Conservation (phyloP, 805 yeast species). For the Phaffomyces opuntiae region DNA sequence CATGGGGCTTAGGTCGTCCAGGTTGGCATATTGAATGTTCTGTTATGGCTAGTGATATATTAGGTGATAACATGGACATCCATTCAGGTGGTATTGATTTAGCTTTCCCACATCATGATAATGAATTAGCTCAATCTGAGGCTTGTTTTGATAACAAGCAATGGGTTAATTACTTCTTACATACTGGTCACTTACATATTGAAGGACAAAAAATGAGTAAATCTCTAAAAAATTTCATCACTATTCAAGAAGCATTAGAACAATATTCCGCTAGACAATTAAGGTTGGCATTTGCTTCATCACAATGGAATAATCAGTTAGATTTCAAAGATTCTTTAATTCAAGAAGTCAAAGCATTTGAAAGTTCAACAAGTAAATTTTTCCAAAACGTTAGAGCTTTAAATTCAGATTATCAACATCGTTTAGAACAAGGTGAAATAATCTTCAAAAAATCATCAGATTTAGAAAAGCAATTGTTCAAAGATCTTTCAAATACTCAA, state of each 20-base stretch:
- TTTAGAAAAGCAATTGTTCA: conserved; percentile 49
- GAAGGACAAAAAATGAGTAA: conserved; percentile 99
- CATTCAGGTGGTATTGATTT: conserved; percentile 97
- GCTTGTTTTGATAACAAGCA: conserved; percentile 84
- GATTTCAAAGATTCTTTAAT: conserved; percentile 84
- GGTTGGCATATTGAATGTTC: conserved; percentile 99
- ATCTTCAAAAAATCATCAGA: conserved; percentile 56
- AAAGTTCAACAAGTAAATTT: conserved; percentile 70
- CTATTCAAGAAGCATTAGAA: conserved; percentile 82
- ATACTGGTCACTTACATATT: conserved; percentile 95
- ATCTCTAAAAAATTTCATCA: conserved; percentile 88
- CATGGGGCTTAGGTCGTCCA: conserved; percentile 97
- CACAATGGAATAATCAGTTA: conserved; percentile 86
- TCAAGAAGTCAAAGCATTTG: conserved; percentile 69
- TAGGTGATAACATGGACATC: conserved; percentile 81
- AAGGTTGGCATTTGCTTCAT: conserved; percentile 83
- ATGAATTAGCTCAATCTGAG: conserved; percentile 95
- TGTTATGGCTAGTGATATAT: conserved; percentile 91
- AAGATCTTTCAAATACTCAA: conserved; percentile 45
- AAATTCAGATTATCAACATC: conserved; percentile 53
- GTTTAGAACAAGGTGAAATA: conserved; percentile 38
- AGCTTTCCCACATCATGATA: conserved; percentile 98
- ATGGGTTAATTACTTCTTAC: conserved; percentile 96
- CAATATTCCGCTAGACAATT: conserved; percentile 73
- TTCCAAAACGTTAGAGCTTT: conserved; percentile 85